Base-by-base conservation (phyloP, 2,329 filamentous ascomycete genomes). In the Curvularia hawaiiensis region DNA sequence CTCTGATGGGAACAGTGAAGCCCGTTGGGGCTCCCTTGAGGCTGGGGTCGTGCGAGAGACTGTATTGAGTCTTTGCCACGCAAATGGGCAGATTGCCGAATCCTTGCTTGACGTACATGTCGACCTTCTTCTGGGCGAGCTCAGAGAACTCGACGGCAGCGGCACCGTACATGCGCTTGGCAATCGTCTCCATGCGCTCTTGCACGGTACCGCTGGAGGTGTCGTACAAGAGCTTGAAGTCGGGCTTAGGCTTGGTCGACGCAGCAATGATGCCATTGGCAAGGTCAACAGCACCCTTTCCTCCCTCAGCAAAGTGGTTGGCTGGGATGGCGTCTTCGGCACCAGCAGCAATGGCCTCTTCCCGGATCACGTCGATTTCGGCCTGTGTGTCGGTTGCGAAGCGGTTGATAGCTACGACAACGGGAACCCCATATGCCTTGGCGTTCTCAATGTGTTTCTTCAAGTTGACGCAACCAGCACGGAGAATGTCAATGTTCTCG, bases 31-130 rank as follows among this genome's bases (percentile, higher is more conserved):
- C 95, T 61, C 95, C 95, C 85, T 99, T 99, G 69, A 98, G 84
- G 11, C 90, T 88, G 2, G 94, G 90, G 76, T 99, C 92, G 78
- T 98, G 94, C 57, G 90, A 95, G 48, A 99, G 84, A 33, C 91
- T 96, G 82, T 99, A 99, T 78, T 99, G 95, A 14, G 95, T 99
- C 88, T 99, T 99, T 61, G 95, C 95, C 64, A 98, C 86, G 77
- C 95, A 99, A 73, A 98, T 97, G 35, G 95, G 95, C 64, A 99
- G 82, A 77, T 97, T 92, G 22, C 90, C 90, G 70, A 94, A 96
- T 45, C 95, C 95, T 78, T 98, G 95, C 74, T 87, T 87, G 31
- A 90, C 93, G 79, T 98, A 99, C 8, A 89, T 93, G 74, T 97
- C 93, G 64, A 98, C 90, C 86, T 99, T 98, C 81, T 92, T 91